Base-by-base conservation (phyloP, 495 filamentous ascomycete genomes). In the Halenospora varia region DNA sequence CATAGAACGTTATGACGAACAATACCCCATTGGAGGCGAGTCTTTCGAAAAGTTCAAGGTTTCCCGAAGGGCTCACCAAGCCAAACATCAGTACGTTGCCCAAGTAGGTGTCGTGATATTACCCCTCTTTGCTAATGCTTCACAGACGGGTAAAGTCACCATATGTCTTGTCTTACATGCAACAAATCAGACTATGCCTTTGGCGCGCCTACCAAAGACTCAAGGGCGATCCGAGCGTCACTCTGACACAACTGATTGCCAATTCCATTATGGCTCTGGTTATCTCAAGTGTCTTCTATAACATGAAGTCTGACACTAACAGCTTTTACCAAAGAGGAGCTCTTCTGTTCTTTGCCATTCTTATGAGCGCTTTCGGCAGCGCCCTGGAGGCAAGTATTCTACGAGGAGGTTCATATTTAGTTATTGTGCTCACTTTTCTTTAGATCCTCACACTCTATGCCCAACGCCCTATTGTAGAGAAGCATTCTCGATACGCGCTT, bases 231-330 rank as follows among this genome's bases (percentile, higher is more conserved):
- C 8, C 17, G 8, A n/a, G 8, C 8, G 8, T 46, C 17, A 6
- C 42, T 9, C 8, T 46, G 17, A 9, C 42, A 4, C 8, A 6
- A 81, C 79, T 81, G 56, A 72, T 76, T 19, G 80, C 81, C 46
- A 81, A 87, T 48, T 56, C 88, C 25, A 86, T 91, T 68, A 84
- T 88, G 61, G 76, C 87, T 13, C 71, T 96, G 23, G 85, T 96
- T 68, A 80, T 92, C 58, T 80, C 85, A 13, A 87, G 81, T 62
- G 81, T 96, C 45, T 96, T 95, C 73, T 92, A 84, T 73, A 84
- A 92, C 80, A 4, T 82, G 79, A 47, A 62, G 72, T 48, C 79
- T 80, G 52, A 73, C 70, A 10, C 78, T 77, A 61, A 77, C 72
- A 20, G 42, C 42, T 46, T 46, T 6, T 9, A 46, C 42, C 6